Base-by-base conservation (phyloP, 805 yeast species). In the Sugiyamaella floridensis region DNA sequence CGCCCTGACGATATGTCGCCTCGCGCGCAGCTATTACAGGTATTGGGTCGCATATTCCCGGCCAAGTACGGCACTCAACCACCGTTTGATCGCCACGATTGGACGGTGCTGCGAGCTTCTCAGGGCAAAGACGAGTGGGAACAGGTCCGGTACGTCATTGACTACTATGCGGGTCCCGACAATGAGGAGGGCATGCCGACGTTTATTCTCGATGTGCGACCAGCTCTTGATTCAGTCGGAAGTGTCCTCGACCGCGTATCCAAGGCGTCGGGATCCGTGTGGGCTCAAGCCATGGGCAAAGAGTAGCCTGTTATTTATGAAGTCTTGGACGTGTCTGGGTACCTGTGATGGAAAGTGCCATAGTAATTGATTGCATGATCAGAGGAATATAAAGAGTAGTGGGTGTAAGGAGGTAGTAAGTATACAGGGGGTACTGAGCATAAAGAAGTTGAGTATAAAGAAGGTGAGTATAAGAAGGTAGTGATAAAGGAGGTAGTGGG, bases 51-150 rank as follows among this genome's bases (percentile, higher is more conserved):
- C 59, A 22, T 83, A 1, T 85, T 85, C 72, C 98, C 99, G 1
- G 71, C 76, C 14, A 74, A 76, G 10, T 92, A 81, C 71, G 83
- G 81, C 55, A 71, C 83, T 0, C 85, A 85, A 57, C 88, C 95
- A 3, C 99, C 99, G 6, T 93, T 93, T 64, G 99, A 93, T 69
- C 82, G 99, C 67, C 99, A 93, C 63, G 99, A 93, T 71, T 93
- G 99, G 99, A 86, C 95, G 2, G 96, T 93, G 4, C 74, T 92
- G 60, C 78, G 99, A 63, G 75, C 80, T 11, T 64, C 54, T 16
- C 60, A 65, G 4, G 51, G 58, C 1, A 66, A 67, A 29, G 70
- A 67, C 1, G 69, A 67, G 29, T 86, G 90, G 86, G 72, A 76
- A 49, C 72, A 82, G 60, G 89, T 93, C 18, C 78, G 99, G 57